Conservation (phyloP, 139 green algal genomes). For the Ettlia oleoabundans region DNA sequence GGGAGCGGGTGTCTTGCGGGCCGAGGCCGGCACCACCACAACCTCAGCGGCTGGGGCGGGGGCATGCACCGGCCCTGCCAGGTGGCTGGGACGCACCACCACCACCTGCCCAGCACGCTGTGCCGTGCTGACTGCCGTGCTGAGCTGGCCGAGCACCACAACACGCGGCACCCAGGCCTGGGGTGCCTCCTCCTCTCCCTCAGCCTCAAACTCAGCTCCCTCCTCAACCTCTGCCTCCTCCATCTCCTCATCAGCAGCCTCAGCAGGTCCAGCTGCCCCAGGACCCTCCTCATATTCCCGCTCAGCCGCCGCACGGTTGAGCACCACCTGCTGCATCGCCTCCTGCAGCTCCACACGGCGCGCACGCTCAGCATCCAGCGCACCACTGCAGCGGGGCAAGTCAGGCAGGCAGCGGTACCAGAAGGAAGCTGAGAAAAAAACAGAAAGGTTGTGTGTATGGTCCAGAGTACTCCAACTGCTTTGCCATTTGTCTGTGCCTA, state of each 20-base stretch:
- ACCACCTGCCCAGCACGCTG: conserved; percentile 41
- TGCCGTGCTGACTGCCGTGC: not conserved
- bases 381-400: not conserved
- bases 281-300: conserved; percentile 3
- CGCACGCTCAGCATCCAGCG: conserved; percentile 35
- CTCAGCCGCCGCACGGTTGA: conserved; percentile 35
- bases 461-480: no score
- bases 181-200: not conserved
- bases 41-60: no score
- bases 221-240: conserved; percentile 7
- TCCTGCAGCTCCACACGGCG: conserved; percentile 45
- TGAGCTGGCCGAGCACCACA: conserved; percentile 33
- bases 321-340: conserved; percentile 42
- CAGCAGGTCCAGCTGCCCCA: conserved; percentile 17
- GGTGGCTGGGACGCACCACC: conserved; percentile 38
- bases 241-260: not conserved
- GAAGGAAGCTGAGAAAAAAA: no score
- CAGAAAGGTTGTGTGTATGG: no score
- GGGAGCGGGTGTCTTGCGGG: conserved; percentile 13
- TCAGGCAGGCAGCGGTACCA: no score
- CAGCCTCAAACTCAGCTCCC: not conserved
- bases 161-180: not conserved
- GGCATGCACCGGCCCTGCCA: no score
- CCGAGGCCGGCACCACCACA: conserved; percentile 8
- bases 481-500: no score